These are phyloP conservation scores for Macrophomina phaseolina DNA, from an alignment of 2,329 filamentous ascomycete genomes.

Conservation along the genomic window DNA sequence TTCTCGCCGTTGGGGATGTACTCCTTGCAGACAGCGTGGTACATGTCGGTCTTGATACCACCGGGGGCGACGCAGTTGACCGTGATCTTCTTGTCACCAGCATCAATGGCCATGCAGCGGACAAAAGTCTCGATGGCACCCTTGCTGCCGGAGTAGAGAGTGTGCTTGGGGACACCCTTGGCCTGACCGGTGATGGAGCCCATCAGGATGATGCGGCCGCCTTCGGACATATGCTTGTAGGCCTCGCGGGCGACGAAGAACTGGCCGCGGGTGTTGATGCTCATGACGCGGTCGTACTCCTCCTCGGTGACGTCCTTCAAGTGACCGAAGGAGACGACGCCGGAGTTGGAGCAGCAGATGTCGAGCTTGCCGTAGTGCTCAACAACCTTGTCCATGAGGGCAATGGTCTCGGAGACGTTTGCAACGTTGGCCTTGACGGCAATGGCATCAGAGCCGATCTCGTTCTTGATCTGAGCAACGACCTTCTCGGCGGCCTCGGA, in stretches of 20 bases:
- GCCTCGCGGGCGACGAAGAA: constrained; percentile 67
- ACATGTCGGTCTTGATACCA: constrained; percentile 63
- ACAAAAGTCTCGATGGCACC: constrained; percentile 61
- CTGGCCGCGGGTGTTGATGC: constrained; percentile 67
- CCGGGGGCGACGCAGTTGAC: constrained; percentile 66
- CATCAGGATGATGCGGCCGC: constrained; percentile 61
- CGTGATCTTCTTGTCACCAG: constrained; percentile 61
- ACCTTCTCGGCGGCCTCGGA: constrained; percentile 68
- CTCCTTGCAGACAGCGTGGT: constrained; percentile 68
- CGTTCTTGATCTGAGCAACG: constrained; percentile 70
- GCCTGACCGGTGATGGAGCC: constrained; percentile 63
- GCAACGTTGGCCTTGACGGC: constrained; percentile 72
- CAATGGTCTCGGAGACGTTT: constrained; percentile 66
- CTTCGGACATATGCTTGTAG: constrained; percentile 59
- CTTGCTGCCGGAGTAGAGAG: constrained; percentile 60
- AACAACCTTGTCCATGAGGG: constrained; percentile 68
- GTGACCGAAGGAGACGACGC: constrained; percentile 60
- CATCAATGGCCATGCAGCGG: constrained; percentile 61
- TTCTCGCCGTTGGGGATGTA: constrained; percentile 65
- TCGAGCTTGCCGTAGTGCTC: constrained; percentile 68
- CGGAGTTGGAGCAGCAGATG: constrained; percentile 74
- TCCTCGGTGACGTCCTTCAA: constrained; percentile 60
- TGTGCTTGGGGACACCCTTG: constrained; percentile 61
- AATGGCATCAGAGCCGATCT: constrained; percentile 65
- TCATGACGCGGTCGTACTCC: constrained; percentile 64